Evolutionary conservation across 306 rosid genomes (phyloP).

Genomic region (Vigna radiata): DNA sequence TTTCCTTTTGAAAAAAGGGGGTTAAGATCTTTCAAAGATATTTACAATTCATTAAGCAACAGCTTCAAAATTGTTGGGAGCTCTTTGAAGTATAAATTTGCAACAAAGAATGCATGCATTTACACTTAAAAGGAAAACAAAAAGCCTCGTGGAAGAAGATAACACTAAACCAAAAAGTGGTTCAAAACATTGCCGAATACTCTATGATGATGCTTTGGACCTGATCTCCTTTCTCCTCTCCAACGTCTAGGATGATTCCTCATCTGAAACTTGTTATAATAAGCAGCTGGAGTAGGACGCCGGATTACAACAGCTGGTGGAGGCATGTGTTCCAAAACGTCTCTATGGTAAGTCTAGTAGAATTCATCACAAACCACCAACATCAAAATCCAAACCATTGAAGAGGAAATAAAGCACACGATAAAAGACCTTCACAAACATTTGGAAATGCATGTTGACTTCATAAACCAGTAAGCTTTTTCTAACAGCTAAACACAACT

Average conservation of each 20-base stretch:
- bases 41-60: constrained; percentile 54
- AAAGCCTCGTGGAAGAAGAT: constrained; percentile 22
- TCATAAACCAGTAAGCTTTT: constrained; percentile 15
- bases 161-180: constrained; percentile 49
- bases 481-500: constrained; percentile 26
- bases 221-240: constrained; percentile 63
- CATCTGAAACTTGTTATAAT: constrained; percentile 47
- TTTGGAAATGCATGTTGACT: constrained; percentile 1
- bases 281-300: constrained; percentile 43
- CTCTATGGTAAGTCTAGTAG: constrained; percentile 82
- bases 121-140: constrained; percentile 50
- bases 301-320: constrained; percentile 57
- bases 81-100: constrained; percentile 58
- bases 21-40: constrained; percentile 40
- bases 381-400: constrained; percentile 10
- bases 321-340: constrained; percentile 80
- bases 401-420: background rate
- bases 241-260: constrained; percentile 66
- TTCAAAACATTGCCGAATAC: constrained; percentile 58
- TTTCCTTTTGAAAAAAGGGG: constrained; percentile 32
- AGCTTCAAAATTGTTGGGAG: constrained; percentile 55
- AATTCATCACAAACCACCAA: constrained; percentile 34
- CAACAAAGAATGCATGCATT: constrained; percentile 53
- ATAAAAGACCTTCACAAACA: background rate
- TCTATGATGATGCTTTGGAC: constrained; percentile 74